phyloP scores from a whole-genome alignment of 306 rosid species.

The Boehmeria nivea region DNA sequence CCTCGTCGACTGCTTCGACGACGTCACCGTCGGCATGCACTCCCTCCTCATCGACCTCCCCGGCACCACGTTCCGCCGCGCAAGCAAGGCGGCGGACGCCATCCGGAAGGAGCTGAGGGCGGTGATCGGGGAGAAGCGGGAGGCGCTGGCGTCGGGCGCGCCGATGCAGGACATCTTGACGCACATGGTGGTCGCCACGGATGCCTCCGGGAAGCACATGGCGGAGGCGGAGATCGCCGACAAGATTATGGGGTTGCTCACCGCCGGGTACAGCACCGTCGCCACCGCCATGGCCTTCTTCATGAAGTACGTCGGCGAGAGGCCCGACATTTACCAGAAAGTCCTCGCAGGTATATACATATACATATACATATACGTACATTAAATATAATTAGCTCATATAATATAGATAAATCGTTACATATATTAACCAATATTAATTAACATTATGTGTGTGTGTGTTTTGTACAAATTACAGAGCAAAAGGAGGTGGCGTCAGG shows the following conservation, averaged over 20 bases:
- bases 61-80: constrained; percentile 39
- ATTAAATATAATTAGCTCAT: no score
- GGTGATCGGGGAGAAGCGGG: constrained; percentile 50
- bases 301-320: constrained; percentile 56
- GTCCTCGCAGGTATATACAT: no score
- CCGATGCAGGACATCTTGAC: constrained; percentile 46
- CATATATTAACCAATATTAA: no score
- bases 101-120: constrained; percentile 40
- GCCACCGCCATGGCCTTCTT: constrained; percentile 57
- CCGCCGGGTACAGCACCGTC: constrained; percentile 41
- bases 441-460: no score
- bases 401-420: no score
- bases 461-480: no score
- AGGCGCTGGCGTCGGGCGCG: constrained; percentile 36
- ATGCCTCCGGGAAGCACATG: constrained; percentile 47
- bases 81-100: constrained; percentile 37
- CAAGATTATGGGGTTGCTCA: constrained; percentile 59
- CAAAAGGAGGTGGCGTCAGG: constrained; percentile 21
- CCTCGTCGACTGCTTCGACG: constrained; percentile 28
- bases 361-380: no score
- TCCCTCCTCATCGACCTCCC: constrained; percentile 30
- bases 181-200: constrained; percentile 46
- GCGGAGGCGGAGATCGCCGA: constrained; percentile 53
- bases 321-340: constrained; percentile 47
- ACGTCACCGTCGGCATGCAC: constrained; percentile 41